Base-by-base conservation (phyloP, 305 asterid genomes). In the Fraxinus baroniana region DNA sequence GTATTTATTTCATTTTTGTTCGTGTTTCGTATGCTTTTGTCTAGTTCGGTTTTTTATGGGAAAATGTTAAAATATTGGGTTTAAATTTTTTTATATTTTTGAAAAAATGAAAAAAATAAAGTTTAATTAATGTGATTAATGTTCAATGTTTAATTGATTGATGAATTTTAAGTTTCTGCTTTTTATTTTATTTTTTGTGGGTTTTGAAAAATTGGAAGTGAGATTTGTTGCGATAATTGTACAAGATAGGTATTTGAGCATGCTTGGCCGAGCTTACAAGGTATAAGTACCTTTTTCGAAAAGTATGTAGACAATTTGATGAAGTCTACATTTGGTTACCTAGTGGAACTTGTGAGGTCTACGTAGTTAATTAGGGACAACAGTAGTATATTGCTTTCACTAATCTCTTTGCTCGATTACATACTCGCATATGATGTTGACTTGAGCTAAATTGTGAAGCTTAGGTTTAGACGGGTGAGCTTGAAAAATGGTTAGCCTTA, bases 61-160 rank as follows among this genome's bases (percentile, higher is more conserved):
- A 62, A 41, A 36, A 72, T 81, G 73, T 26, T 76, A 13, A 85
- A 75, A 84, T 52, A 76, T 73, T 26, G 84, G n/a, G 82, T 83
- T 77, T 82, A 80, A 62, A 46, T 73, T 62, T 57, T 0, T 33
- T 49, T 24, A 9, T 52, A 18, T 49, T 78, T 36, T 68, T 70
- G 55, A 77, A 15, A 20, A 13, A 0, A 62, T 55, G 6, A 77
- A 36, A 78, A 36, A 30, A 77, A 33, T 36, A 39, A n/a, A 26
- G 39, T 3, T 26, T 70, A 70, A 70, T 70, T 30, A 70, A 26
- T 70, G 41, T 30, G 75, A 68, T 13, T 62, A 7, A 4, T 68
- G 7, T 9, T 10, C 18, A 0, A 81, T 20, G 80, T 81, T 78
- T n/a, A 44, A 70, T 72, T 66, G 32, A 36, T 75, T 28, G 79